Evolutionary conservation across 768 basidiomycete species (phyloP), one percentile per base, ranked within the genome.

Genomic region (Podaxis pistillaris): DNA sequence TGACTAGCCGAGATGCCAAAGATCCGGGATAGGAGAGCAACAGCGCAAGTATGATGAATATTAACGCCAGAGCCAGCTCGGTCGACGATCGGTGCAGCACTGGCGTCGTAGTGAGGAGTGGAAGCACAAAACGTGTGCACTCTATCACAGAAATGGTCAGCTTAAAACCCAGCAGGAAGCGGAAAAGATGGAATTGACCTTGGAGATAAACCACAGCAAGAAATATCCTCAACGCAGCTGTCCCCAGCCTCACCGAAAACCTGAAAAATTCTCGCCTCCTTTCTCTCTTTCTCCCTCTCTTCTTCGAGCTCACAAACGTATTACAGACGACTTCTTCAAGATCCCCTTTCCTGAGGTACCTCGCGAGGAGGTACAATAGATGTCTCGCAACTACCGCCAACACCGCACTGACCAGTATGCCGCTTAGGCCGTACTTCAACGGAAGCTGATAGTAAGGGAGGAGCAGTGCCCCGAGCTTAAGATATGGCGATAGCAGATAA

Each of bases 301-400:
- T 82, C 59, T 81, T 79, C 17, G 86, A 83, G 37, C 61, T 56
- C 22, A 62, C 44, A 69, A 90, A 84, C 0, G 84, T 78, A 65
- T 88, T 82, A 17, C 87, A 67, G 56, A 91, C 69, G 46, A 91
- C 77, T 64, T 90, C 89, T 70, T 90, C 86, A 40, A 87, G 71
- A 64, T 89, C 85, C 36, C 81, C 78, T 71, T 84, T 83, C 67
- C 84, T 83, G 50, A 89, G 77, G 71, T 92, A 90, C 36, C 87
- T 81, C 50, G 86, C 84, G n/a, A 92, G 81, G 79, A 91, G 83
- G 74, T 89, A 91, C 86, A 87, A 89, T 54, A 92, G 74, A 66
- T 90, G 88, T 56, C 88, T 77, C 41, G 85, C 79, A 64, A 89
- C 83, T 36, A 81, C 81, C 6, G 89, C 81, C 13, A 88, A 73